Evolutionary conservation across 2,329 filamentous ascomycete genomes (phyloP).

Genomic region (Emericellopsis atlantica): DNA sequence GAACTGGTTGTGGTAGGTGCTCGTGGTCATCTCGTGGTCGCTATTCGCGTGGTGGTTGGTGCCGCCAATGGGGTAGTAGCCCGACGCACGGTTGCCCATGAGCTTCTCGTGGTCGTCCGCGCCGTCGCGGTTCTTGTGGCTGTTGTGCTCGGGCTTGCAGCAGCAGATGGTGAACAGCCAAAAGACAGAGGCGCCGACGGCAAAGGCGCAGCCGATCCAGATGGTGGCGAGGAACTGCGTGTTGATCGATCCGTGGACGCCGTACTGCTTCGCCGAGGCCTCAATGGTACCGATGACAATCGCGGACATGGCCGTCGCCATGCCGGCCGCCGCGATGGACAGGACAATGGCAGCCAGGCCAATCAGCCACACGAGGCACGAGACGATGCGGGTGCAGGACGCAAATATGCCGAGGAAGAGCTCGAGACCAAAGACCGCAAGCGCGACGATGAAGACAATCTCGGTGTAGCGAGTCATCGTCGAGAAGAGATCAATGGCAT

Average conservation of each 20-base stretch:
- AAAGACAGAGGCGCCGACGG: constrained; percentile 67
- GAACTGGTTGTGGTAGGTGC: constrained; percentile 12
- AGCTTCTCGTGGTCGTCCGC: constrained; percentile 37
- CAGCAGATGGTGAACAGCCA: constrained; percentile 90
- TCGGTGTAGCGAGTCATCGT: constrained; percentile 72
- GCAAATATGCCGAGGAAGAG: constrained; percentile 71
- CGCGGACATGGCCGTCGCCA: constrained; percentile 63
- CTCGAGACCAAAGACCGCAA: constrained; percentile 56
- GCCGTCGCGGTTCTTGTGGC: constrained; percentile 16
- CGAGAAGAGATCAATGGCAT: constrained; percentile 60
- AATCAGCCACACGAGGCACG: constrained; percentile 70
- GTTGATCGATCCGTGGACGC: constrained; percentile 55
- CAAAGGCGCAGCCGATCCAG: constrained; percentile 73
- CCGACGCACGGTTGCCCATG: constrained; percentile 14
- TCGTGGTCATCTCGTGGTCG: constrained; percentile 8
- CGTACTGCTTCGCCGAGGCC: constrained; percentile 49
- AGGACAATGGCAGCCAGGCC: constrained; percentile 46
- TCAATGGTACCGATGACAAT: constrained; percentile 59
- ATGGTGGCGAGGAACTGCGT: constrained; percentile 55
- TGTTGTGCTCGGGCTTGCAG: constrained; percentile 46
- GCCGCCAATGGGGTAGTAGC: constrained; percentile 20
- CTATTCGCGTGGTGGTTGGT: constrained; percentile 7
- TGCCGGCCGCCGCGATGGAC: constrained; percentile 51
- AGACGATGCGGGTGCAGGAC: constrained; percentile 70
- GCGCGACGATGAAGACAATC: constrained; percentile 64